Evolutionary conservation across 257 asterid species (phyloP).

Genomic region (Eustoma russellianum): DNA sequence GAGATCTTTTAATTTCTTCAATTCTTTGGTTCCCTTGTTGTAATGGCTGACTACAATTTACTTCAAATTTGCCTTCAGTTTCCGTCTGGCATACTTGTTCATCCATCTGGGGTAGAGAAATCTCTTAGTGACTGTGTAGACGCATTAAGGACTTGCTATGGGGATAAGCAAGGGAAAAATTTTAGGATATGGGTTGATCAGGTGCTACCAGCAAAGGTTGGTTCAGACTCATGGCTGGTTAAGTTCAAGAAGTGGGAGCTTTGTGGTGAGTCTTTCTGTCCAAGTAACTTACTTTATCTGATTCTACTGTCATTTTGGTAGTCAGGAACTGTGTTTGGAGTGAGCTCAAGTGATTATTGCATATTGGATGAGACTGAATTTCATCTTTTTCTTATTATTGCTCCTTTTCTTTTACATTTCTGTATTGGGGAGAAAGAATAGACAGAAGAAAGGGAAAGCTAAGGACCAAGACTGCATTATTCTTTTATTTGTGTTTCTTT

Average conservation of each 20-base stretch:
- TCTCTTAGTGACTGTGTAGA: conserved; percentile 45
- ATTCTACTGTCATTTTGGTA: too few species aligned
- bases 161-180: conserved; percentile 62
- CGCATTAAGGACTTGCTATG: conserved; percentile 39
- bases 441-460: too few species aligned
- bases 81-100: conserved; percentile 49
- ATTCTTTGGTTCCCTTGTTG: too few species aligned
- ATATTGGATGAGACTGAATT: too few species aligned
- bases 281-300: not conserved
- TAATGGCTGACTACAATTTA: too few species aligned
- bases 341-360: too few species aligned
- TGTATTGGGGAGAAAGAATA: too few species aligned
- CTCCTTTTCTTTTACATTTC: too few species aligned
- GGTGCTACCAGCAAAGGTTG: conserved; percentile 55
- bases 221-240: conserved; percentile 75
- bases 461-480: too few species aligned
- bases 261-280: conserved; percentile 44
- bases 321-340: too few species aligned
- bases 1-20: not conserved
- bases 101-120: conserved; percentile 74
- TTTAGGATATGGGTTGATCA: conserved; percentile 89
- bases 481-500: too few species aligned
- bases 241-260: conserved; percentile 87
- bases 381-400: too few species aligned
- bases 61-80: conserved; percentile 32